Base-by-base conservation (phyloP, 2,329 filamentous ascomycete genomes). In the Colletotrichum lini region DNA sequence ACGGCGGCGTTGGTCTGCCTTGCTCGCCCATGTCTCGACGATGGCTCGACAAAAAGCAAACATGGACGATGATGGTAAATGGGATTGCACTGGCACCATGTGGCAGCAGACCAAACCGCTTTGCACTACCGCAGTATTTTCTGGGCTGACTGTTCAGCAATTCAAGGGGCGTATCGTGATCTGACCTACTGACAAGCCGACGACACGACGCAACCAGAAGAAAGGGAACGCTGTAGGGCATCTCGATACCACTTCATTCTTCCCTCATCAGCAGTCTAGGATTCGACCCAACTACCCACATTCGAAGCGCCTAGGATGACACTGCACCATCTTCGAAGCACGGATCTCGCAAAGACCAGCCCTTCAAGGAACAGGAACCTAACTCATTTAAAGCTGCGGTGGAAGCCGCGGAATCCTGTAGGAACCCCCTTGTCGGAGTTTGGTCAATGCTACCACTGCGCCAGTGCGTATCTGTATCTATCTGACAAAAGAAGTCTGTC, bases 11-110 rank as follows among this genome's bases (percentile, higher is more conserved):
- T 49, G 56, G 18, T 53, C 8, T 26, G 26, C 30, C 8, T 30
- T 30, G 4, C 26, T 30, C 30, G 8, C 30, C 30, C 53, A 56
- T 40, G 59, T 52, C 38, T 52, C 47, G 30, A 35, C 38, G 30
- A 30, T 52, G 59, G 45, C 59, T 50, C n/a, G 30, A 38, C 18
- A 40, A 52, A 62, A 62, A 62, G 59, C 59, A 62, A 62, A 52
- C n/a, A 62, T 52, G 8, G 8, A 35, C 30, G 30, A 35, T 35
- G 45, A 42, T 38, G 35, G n/a, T 23, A 23, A 7, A 12, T 21
- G 35, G 53, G 21, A 42, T 40, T 15, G 13, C 35, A 30, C 35
- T n/a, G 40, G 40, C 8, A 56, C 53, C 30, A 40, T n/a, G n/a
- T 40, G 35, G 53, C 35, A 23, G 4, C n/a, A 42, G 12, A n/a